Percentiles rank a stretch among this genome's conserved stretches.
Evolutionary conservation across 108 stramenopile genomes (phyloP).

Genomic region (Mediolabrus comicus): DNA sequence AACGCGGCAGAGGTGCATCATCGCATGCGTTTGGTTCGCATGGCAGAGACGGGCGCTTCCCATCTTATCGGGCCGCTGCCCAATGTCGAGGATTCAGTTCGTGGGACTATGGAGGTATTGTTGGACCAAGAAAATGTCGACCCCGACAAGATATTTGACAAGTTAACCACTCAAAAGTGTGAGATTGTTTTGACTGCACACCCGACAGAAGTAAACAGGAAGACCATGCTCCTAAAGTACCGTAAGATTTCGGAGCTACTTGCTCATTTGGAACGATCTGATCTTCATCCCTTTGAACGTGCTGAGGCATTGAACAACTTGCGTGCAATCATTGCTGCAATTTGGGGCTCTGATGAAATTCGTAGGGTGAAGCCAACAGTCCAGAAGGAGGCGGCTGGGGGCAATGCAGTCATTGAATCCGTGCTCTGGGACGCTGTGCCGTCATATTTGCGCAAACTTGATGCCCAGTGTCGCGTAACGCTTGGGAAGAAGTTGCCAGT

Average conservation of each 20-base stretch:
- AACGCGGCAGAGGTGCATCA: conserved; percentile 89
- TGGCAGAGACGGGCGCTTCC: conserved; percentile 24
- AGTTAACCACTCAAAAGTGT: conserved; percentile 83
- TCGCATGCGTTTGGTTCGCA: conserved; percentile 59
- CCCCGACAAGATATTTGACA: conserved; percentile 75
- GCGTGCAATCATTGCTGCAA: conserved; percentile 65
- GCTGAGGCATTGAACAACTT: conserved; percentile 62
- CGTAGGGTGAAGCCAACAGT: conserved; percentile 91
- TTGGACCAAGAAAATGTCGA: conserved; percentile 50
- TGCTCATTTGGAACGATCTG: conserved; percentile 63
- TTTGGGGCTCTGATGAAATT: conserved; percentile 93
- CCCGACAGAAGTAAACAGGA: conserved; percentile 92
- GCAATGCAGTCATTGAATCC: conserved; percentile 89
- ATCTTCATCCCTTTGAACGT: conserved; percentile 74
- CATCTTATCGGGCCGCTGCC: conserved; percentile 64
- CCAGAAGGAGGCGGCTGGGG: conserved; percentile 91
- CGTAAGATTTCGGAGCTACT: conserved; percentile 62
- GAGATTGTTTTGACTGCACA: conserved; percentile 98
- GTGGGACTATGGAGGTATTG: conserved; percentile 70
- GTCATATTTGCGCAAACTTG: conserved; percentile 89
- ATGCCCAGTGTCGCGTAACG: conserved; percentile 73
- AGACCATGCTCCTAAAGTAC: conserved; percentile 66
- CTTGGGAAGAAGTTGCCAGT: conserved; percentile 84
- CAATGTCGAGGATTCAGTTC: conserved; percentile 72
- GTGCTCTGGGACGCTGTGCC: conserved; percentile 98